These are phyloP conservation scores for Porodaedalea pini DNA, from an alignment of 1,284 basidiomycete genomes.

Conservation along the genomic window DNA sequence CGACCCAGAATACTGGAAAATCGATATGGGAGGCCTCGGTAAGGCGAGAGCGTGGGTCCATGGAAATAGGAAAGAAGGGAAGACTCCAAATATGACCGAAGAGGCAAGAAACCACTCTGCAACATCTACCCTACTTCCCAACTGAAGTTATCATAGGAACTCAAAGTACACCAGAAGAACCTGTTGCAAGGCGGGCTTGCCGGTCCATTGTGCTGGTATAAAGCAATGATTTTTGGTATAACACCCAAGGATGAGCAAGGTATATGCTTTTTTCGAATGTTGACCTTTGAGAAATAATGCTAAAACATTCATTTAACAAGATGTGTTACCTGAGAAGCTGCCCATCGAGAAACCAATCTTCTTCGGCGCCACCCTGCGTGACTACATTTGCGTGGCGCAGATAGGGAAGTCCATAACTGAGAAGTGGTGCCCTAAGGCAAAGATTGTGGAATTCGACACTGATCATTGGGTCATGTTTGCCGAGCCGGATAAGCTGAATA, in stretches of 20 bases:
- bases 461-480: slow-evolving; percentile 34
- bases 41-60: slow-evolving; percentile 27
- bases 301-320: no score
- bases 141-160: neutral
- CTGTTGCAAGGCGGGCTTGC: slow-evolving; percentile 1
- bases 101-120: slow-evolving; percentile 15
- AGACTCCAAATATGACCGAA: slow-evolving; percentile 28
- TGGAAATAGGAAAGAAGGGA: slow-evolving; percentile 18
- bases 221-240: slow-evolving; percentile 24
- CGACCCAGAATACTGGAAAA: slow-evolving; percentile 29
- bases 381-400: slow-evolving; percentile 28
- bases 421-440: slow-evolving; percentile 30
- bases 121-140: neutral
- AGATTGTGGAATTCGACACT: slow-evolving; percentile 33
- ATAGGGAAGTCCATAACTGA: slow-evolving; percentile 21
- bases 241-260: slow-evolving; percentile 25
- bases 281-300: no score
- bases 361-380: slow-evolving; percentile 23
- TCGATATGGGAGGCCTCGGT: slow-evolving; percentile 26
- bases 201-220: slow-evolving; percentile 29
- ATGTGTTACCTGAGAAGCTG: no score
- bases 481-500: slow-evolving; percentile 30
- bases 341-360: neutral
- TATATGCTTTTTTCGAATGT: neutral
- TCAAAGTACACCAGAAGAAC: neutral